Conservation (phyloP, 805 yeast genomes). For the Metahyphopichia silvanorum region DNA sequence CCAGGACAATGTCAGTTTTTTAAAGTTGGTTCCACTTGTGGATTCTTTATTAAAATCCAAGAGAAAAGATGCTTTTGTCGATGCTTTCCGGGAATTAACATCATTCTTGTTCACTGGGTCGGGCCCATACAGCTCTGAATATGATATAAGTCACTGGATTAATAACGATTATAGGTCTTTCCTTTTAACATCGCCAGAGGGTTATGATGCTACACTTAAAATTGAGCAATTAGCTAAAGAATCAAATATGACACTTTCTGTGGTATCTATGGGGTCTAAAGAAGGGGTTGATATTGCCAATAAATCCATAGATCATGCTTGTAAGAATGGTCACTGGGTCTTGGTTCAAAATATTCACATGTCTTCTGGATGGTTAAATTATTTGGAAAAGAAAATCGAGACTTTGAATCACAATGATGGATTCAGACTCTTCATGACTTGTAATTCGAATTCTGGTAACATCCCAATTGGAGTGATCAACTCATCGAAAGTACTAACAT, state of each 20-base stretch:
- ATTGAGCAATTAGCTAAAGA: slow-evolving; percentile 44
- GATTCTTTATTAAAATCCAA: slow-evolving; percentile 5
- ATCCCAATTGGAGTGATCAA: slow-evolving; percentile 58
- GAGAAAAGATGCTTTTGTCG: slow-evolving; percentile 10
- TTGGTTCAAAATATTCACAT: slow-evolving; percentile 79
- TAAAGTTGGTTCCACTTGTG: slow-evolving; percentile 10
- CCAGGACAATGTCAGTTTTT: slow-evolving; percentile 15
- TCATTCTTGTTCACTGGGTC: slow-evolving; percentile 22
- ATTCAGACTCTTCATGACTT: slow-evolving; percentile 65
- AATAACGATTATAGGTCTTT: slow-evolving; percentile 32
- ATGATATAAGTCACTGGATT: slow-evolving; percentile 29
- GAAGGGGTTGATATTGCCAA: slow-evolving; percentile 63
- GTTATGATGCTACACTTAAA: slow-evolving; percentile 62
- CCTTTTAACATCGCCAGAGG: slow-evolving; percentile 56
- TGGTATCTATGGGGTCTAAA: slow-evolving; percentile 70
- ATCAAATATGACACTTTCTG: slow-evolving; percentile 21
- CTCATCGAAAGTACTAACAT: slow-evolving; percentile 51
- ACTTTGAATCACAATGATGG: slow-evolving; percentile 15
- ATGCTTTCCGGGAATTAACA: slow-evolving; percentile 13
- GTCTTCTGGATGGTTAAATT: slow-evolving; percentile 60
- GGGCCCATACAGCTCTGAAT: slow-evolving; percentile 27
- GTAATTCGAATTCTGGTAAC: slow-evolving; percentile 39
- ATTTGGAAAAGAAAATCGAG: slow-evolving; percentile 47
- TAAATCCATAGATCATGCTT: slow-evolving; percentile 44
- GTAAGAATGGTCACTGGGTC: slow-evolving; percentile 62